Conservation (phyloP, 2,329 filamentous ascomycete genomes). For the Pestalotiopsis sp. region DNA sequence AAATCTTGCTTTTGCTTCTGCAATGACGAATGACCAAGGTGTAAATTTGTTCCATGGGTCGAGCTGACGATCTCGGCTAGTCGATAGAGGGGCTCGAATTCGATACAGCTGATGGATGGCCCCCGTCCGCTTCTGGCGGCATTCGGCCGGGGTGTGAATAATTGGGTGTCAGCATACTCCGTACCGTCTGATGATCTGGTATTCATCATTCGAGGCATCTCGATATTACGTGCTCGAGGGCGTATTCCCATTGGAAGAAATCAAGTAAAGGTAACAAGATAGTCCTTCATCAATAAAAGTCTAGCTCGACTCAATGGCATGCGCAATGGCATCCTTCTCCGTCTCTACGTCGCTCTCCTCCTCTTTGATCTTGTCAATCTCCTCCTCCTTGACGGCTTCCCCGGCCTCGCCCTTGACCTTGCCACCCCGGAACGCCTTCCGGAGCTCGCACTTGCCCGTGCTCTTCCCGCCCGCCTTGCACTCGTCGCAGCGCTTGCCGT, state of each 20-base stretch:
- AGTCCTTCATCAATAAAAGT: background rate
- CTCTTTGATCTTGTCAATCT: conserved; percentile 16
- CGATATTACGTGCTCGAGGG: no score
- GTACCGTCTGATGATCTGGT: background rate
- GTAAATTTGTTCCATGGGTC: background rate
- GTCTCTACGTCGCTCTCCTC: conserved; percentile 14
- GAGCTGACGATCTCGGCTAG: background rate
- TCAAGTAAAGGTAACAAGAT: background rate
- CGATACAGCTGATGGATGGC: background rate
- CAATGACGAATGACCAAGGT: background rate
- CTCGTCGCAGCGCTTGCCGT: conserved; percentile 48
- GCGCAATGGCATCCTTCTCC: conserved; percentile 6
- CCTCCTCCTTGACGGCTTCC: conserved; percentile 16
- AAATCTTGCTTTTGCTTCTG: background rate
- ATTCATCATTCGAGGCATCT: background rate
- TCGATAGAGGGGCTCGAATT: background rate
- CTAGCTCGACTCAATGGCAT: conserved; percentile 9
- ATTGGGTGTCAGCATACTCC: background rate
- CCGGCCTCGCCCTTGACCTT: conserved; percentile 16
- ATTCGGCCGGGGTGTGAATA: background rate
- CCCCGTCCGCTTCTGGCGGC: no score
- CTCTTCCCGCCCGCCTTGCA: conserved; percentile 48
- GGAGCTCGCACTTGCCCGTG: conserved; percentile 41
- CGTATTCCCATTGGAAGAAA: no score
- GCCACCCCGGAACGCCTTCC: conserved; percentile 38